Base-by-base conservation (phyloP, 164 flowering plant genomes). In the Nelumbo lutea region DNA sequence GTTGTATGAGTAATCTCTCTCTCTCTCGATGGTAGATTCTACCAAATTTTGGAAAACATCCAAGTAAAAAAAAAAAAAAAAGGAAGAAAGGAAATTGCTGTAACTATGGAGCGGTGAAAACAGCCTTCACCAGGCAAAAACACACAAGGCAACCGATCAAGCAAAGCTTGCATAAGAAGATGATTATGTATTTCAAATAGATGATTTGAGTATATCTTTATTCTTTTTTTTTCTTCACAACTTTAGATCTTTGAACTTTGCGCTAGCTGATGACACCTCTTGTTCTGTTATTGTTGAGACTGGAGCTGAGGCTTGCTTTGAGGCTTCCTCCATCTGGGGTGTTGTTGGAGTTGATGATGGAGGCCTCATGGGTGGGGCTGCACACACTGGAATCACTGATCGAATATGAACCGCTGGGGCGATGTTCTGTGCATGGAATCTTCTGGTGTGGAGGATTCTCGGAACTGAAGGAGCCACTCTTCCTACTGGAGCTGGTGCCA, bases 321-420 rank as follows among this genome's bases (percentile, higher is more conserved):
- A 59, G 51, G 52, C 70, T 72, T 72, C 69, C 55, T 61, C 8
- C 14, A 40, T 42, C 62, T 27, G 53, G 44, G 58, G 38, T 42
- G 66, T 64, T 42, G 68, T 44, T 62, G 47, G 44, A 67, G 53
- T 72, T 64, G 65, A 48, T 50, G 68, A 64, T 56, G 71, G 38
- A 4, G 62, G 53, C 52, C 43, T 63, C 59, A 38, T n/a, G 3
- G 76, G 76, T 15, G 76, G 76, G 45, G 76, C 64, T 15, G 76
- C 68, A 48, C 71, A 73, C 7, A 73, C 76, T 68, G 76, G 72
- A 2, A 73, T 58, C 51, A 68, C 72, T 64, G 76, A 68, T 64
- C 76, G 48, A 42, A 73, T 48, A 40, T 73, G 63, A 38, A 73
- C 76, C 42, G 76, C 68, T 14, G 76, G 76, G 9, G 76, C 76